Conservation (phyloP, 164 flowering plant species). For the Nymphaea thermarum region DNA sequence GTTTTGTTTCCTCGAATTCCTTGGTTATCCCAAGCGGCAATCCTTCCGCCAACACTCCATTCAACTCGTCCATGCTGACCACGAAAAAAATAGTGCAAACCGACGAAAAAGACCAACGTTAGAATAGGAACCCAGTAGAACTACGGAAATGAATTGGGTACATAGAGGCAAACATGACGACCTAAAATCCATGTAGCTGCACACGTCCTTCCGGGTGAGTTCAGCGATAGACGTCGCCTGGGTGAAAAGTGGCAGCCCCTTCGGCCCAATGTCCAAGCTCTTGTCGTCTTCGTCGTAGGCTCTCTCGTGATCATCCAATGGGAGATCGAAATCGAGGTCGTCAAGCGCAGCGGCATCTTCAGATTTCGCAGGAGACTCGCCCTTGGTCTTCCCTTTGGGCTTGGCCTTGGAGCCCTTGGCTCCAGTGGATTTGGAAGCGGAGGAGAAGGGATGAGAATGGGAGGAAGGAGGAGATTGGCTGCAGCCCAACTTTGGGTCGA, state of each 20-base stretch:
- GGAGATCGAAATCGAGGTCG: conserved; percentile 11
- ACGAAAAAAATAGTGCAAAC: not conserved
- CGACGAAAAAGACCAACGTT: not conserved
- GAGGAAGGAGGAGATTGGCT: not conserved
- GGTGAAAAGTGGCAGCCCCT: conserved; percentile 66
- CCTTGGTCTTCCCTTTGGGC: conserved; percentile 16
- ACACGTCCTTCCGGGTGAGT: conserved; percentile 43
- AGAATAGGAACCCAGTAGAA: not conserved
- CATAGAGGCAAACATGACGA: conserved; percentile 2
- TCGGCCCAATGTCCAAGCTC: conserved; percentile 62
- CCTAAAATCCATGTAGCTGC: conserved; percentile 64
- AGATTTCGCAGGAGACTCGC: conserved; percentile 1
- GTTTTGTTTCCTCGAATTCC: conserved; percentile 56
- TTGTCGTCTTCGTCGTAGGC: conserved; percentile 24
- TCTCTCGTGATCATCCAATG: conserved; percentile 23
- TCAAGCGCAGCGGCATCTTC: conserved; percentile 12
- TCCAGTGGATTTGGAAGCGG: conserved; percentile 13
- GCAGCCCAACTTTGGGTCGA: not conserved
- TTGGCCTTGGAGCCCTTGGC: conserved; percentile 7
- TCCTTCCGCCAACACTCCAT: conserved; percentile 48
- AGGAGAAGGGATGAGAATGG: conserved; percentile 4
- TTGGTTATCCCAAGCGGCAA: conserved; percentile 46
- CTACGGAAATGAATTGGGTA: too few relatives aligned
- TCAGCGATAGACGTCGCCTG: conserved; percentile 36
- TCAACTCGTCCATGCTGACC: conserved; percentile 24